phyloP scores from a whole-genome alignment of 768 basidiomycete genomes.

The Xerocomellus dryophilus region DNA sequence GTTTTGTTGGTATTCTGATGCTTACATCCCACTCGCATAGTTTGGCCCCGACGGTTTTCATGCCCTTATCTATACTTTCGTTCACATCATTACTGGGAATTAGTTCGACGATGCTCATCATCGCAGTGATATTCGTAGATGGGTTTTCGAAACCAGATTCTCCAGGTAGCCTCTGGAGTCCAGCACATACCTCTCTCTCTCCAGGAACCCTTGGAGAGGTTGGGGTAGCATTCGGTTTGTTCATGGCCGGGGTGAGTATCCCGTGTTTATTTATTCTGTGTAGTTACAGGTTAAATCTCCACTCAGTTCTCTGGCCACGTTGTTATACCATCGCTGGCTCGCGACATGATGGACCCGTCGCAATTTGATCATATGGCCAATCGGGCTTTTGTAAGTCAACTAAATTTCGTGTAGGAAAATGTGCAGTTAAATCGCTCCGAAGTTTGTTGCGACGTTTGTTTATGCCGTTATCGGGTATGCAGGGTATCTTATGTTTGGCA shows the following conservation, averaged over 20 bases:
- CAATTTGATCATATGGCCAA: constrained; percentile 82
- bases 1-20: not conserved
- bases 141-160: constrained; percentile 67
- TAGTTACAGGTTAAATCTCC: not conserved
- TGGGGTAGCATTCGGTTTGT: constrained; percentile 80
- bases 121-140: constrained; percentile 77
- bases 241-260: constrained; percentile 80
- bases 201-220: constrained; percentile 55
- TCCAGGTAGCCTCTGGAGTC: constrained; percentile 80
- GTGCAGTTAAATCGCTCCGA: not conserved
- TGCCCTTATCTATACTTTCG: constrained; percentile 83
- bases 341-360: constrained; percentile 83
- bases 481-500: constrained; percentile 92
- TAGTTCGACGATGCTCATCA: constrained; percentile 69
- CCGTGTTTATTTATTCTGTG: not conserved
- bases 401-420: not conserved
- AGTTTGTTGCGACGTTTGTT: constrained; percentile 62
- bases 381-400: constrained; percentile 70
- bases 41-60: constrained; percentile 77
- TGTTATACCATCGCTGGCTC: constrained; percentile 83
- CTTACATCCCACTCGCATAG: constrained; percentile 37
- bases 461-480: constrained; percentile 69
- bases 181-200: constrained; percentile 63
- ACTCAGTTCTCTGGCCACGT: constrained; percentile 85
- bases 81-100: constrained; percentile 87